Percentiles rank a stretch among this genome's conserved stretches.
phyloP scores from a whole-genome alignment of 345 rosid species.

The Salix caprea region DNA sequence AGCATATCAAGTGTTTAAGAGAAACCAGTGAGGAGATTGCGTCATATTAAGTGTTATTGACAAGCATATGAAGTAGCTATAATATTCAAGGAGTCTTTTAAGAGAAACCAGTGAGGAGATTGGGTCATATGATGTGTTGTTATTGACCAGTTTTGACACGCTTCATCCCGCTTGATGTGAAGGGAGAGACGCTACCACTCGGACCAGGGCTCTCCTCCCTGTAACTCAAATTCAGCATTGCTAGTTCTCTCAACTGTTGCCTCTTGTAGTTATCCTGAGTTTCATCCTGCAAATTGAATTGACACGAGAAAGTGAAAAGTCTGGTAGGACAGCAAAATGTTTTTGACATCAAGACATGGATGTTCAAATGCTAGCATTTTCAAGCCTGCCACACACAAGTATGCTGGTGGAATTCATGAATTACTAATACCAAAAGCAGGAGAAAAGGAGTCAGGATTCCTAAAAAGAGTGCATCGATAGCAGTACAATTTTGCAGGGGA shows the following conservation, averaged over 20 bases:
- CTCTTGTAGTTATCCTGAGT: constrained; percentile 83
- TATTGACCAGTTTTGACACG: constrained; percentile 86
- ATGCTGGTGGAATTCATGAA: not conserved
- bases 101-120: constrained; percentile 2
- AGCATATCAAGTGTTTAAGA: not conserved
- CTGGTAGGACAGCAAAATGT: not conserved
- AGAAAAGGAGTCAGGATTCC: not conserved
- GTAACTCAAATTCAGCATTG: constrained; percentile 70
- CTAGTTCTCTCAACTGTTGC: constrained; percentile 88
- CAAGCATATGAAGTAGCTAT: not conserved
- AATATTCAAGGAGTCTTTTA: not conserved
- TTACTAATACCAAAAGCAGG: not conserved
- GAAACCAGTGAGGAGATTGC: constrained; percentile 3
- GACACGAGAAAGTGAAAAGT: not conserved
- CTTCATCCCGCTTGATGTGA: constrained; percentile 83
- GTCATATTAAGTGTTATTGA: constrained; percentile 12
- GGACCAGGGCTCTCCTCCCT: constrained; percentile 93
- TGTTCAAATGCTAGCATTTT: too few relatives aligned
- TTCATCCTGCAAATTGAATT: constrained; percentile 56
- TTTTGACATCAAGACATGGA: not conserved
- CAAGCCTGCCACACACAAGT: not conserved
- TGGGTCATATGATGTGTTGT: constrained; percentile 6
- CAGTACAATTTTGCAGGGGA: too few relatives aligned
- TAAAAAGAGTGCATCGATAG: too few relatives aligned
- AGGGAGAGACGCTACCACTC: constrained; percentile 81